These are phyloP conservation scores for Solanum pimpinellifolium DNA, from an alignment of 257 asterid genomes.

Conservation along the genomic window DNA sequence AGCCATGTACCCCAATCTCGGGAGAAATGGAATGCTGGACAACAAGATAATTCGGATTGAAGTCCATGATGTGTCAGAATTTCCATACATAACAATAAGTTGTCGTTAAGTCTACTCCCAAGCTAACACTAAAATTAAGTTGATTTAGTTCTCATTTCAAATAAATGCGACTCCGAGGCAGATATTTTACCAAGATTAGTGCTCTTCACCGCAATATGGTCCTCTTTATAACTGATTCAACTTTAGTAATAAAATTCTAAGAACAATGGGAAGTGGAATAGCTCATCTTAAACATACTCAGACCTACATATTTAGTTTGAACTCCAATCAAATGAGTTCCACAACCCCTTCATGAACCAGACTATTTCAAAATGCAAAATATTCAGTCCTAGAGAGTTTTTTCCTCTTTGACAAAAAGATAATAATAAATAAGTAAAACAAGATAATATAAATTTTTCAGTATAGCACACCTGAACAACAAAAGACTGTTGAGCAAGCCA, in stretches of 20 bases:
- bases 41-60: slow-evolving; percentile 18
- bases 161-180: background rate
- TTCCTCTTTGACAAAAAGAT: background rate
- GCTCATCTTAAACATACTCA: background rate
- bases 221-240: background rate
- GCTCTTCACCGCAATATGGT: background rate
- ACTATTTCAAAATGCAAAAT: background rate
- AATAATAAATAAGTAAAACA: background rate
- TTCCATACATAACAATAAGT: background rate
- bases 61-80: background rate
- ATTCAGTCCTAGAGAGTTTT: background rate
- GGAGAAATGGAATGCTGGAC: slow-evolving; percentile 86
- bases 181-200: background rate
- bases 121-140: background rate
- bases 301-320: background rate
- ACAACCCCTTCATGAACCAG: background rate
- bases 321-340: background rate
- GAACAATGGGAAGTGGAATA: background rate
- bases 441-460: background rate
- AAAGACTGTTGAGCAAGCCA: slow-evolving; percentile 86
- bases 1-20: slow-evolving; percentile 79
- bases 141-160: background rate
- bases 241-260: background rate
- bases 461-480: slow-evolving; percentile 61
- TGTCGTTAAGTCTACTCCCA: background rate